These are phyloP conservation scores for Skeletonema grethae DNA, from an alignment of 108 stramenopile species.

Conservation along the genomic window DNA sequence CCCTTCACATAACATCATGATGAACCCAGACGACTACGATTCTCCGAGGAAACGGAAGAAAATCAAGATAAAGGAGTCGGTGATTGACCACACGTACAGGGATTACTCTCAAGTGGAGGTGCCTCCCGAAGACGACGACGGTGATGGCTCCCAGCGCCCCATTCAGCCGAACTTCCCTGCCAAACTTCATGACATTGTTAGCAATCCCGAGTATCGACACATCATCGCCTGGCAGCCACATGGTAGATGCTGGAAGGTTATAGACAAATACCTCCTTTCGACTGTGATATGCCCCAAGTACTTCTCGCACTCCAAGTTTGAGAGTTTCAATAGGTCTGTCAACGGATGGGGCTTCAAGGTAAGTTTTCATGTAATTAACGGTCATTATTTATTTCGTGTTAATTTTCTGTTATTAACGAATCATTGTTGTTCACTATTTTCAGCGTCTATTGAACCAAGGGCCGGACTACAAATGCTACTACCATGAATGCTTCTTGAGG, in stretches of 20 bases:
- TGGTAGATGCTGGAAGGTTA: slow-evolving; percentile 36
- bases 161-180: slow-evolving; percentile 37
- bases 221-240: slow-evolving; percentile 44
- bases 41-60: slow-evolving; percentile 24
- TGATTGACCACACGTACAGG: slow-evolving; percentile 40
- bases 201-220: slow-evolving; percentile 18
- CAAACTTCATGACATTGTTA: slow-evolving; percentile 38
- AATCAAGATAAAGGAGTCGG: slow-evolving; percentile 26
- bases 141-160: slow-evolving; percentile 19
- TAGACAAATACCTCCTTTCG: slow-evolving; percentile 28
- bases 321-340: slow-evolving; percentile 41
- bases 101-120: slow-evolving; percentile 34
- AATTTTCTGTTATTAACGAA: neutral
- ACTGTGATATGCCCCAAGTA: slow-evolving; percentile 37
- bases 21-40: slow-evolving; percentile 18
- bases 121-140: slow-evolving; percentile 11
- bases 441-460: slow-evolving; percentile 27
- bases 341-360: slow-evolving; percentile 58
- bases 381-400: slow-evolving; percentile 1
- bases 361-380: neutral
- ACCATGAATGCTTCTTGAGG: slow-evolving; percentile 51
- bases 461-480: slow-evolving; percentile 43
- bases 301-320: slow-evolving; percentile 37
- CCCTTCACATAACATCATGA: neutral
- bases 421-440: neutral